phyloP scores from a whole-genome alignment of 345 rosid species.

The Eucalyptus sp. region DNA sequence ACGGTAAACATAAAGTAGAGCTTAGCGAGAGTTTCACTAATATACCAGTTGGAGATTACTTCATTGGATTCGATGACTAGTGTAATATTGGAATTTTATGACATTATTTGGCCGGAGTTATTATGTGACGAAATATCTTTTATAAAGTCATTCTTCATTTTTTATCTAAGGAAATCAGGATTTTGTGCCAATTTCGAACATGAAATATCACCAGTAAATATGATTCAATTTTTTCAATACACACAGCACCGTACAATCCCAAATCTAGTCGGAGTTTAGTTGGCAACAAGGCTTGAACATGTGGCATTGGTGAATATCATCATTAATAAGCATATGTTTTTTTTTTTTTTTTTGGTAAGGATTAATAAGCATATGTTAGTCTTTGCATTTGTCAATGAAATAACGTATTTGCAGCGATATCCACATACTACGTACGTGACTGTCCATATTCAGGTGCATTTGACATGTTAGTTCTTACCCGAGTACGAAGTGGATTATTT shows the following conservation, averaged over 20 bases:
- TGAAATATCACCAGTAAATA: neutral
- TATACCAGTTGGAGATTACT: neutral
- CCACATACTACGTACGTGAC: neutral
- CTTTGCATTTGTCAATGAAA: neutral
- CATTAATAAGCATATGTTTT: no score
- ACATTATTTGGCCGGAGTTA: neutral
- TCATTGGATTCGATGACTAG: neutral
- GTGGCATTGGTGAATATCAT: neutral
- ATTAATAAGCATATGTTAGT: no score
- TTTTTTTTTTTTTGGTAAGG: no score
- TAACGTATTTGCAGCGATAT: neutral
- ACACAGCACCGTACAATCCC: neutral
- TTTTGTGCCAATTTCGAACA: fast-evolving
- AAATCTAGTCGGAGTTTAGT: no score
- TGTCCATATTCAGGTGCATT: neutral
- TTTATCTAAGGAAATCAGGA: neutral
- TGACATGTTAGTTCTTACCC: neutral
- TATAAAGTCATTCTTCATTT: neutral
- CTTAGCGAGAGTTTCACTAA: neutral
- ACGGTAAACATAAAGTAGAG: neutral
- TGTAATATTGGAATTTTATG: no score
- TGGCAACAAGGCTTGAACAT: neutral
- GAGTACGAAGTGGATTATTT: neutral
- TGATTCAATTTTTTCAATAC: neutral
- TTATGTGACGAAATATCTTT: no score